Conservation (phyloP, 2,329 filamentous ascomycete species). For the Chaetomium sp. region DNA sequence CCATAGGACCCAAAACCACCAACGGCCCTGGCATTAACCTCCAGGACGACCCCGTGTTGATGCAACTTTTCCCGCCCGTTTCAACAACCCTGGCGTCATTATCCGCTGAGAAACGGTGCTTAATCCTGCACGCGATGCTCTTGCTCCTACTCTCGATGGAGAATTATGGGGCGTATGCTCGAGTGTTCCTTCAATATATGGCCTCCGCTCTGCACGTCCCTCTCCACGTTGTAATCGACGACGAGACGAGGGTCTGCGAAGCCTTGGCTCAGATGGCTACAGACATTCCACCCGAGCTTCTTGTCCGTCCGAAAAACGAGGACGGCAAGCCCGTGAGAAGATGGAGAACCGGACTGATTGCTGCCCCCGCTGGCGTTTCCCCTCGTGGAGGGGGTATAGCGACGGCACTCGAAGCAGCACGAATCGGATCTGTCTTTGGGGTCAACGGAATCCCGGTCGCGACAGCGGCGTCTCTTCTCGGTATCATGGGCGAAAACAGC, state of each 20-base stretch:
- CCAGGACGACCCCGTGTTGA: slow-evolving; percentile 42
- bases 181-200: slow-evolving; percentile 63
- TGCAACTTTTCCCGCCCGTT: slow-evolving; percentile 50
- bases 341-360: slow-evolving; percentile 59
- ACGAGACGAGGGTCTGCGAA: slow-evolving; percentile 69
- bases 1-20: slow-evolving; percentile 26
- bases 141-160: slow-evolving; percentile 70
- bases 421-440: slow-evolving; percentile 71
- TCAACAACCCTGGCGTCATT: slow-evolving; percentile 56
- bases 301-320: slow-evolving; percentile 55
- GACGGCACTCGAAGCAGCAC: slow-evolving; percentile 68
- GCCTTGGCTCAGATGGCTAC: slow-evolving; percentile 71
- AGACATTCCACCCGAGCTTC: slow-evolving; percentile 56
- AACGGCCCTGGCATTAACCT: slow-evolving; percentile 30
- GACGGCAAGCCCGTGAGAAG: slow-evolving; percentile 58
- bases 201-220: slow-evolving; percentile 66
- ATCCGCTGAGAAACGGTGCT: slow-evolving; percentile 52
- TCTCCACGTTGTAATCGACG: slow-evolving; percentile 55
- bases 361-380: slow-evolving; percentile 60
- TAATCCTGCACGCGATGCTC: slow-evolving; percentile 66
- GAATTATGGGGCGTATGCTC: slow-evolving; percentile 68
- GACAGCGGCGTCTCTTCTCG: slow-evolving; percentile 71
- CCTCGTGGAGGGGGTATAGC: slow-evolving; percentile 71
- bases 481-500: slow-evolving; percentile 70
- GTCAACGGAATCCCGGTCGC: slow-evolving; percentile 68